Evolutionary conservation across 2,329 filamentous ascomycete species (phyloP), one percentile per base, ranked within the genome.

Genomic region (Colletotrichum lupini): DNA sequence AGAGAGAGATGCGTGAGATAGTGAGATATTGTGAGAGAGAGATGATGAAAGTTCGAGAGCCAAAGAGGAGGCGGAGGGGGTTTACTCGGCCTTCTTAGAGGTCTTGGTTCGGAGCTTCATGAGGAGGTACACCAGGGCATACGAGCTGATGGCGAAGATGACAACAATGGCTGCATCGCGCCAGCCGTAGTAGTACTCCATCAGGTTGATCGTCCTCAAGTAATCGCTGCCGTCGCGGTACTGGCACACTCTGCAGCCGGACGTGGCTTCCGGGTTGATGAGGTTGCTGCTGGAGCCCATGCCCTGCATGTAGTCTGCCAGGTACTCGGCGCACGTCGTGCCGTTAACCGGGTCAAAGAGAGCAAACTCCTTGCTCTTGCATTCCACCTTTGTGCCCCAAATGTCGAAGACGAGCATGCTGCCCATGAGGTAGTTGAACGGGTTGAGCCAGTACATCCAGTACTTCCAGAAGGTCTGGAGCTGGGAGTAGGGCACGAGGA

Each of bases 381-480:
- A 92, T 9, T 78, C 77, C 28, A 92, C 82, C 0, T 85, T 77
- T 0, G 79, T 76, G 37, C 83, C 86, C 84, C 84, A 90, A 7
- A 88, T 72, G 19, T 80, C 82, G 65, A 91, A 90, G 0, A 85
- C 83, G 6, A 91, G 80, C 81, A 92, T 84, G 35, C 83, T 83
- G 5, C 88, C 87, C 80, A 91, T 89, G 4, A 92, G 81, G 72
- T 91, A 92, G 81, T 88, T 90, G 83, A 91, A 91, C 0, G 89
- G 90, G 76, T 91, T 89, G 19, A 73, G 9, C 26, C 30, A 73
- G 56, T 73, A 73, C 37, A 72, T 59, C 90, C 91, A 93, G 75
- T 87, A 88, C 28, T 85, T 83, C 93, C 93, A 95, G 81, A 95
- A 95, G 0, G 81, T 76, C 9, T 90, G 88, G 26, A 95, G 86